Evolutionary conservation across 2,329 filamentous ascomycete species (phyloP), one percentile per base, ranked within the genome.

Genomic region (Xylariaceae sp.): DNA sequence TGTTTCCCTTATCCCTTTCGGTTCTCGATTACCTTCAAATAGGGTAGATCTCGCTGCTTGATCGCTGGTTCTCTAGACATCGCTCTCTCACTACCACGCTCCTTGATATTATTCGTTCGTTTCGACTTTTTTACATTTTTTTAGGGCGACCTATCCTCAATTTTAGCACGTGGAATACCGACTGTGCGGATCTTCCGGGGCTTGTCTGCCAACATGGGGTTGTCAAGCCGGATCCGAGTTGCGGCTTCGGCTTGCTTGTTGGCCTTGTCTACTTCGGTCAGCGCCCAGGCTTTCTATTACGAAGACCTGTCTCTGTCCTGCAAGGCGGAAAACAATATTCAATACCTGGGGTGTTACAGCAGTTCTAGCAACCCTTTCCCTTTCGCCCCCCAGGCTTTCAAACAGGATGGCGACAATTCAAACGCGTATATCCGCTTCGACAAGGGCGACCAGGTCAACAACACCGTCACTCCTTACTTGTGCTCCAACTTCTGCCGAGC

Each of bases 401-500:
- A 62, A 21, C 55, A 55, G 2, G 16, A 20, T 3, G 49, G 32
- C 10, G 57, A 63, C 26, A 62, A 59, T 2, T 61, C 62, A 2
- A 50, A 46, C 37, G 56, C 54, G 21, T 67, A 62, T 20, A 66
- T 68, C 44, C 45, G 59, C 26, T 70, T 29, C 18, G 56, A 65
- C 50, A 55, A 23, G 5, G 64, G 61, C 48, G 60, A 62, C 19
- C 20, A 20, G 16, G 60, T 62, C 48, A 69, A 71, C 62, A 60
- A 50, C 41, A 71, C 69, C 1, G 43, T 61, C 6, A 69, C 67
- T 4, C 67, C 67, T 3, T 53, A 63, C 21, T 56, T 57, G 52
- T 72, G 70, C 48, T 48, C 58, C 12, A 41, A 52, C 10, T 52
- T 51, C 12, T 71, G 70, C 54, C 64, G 68, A 20, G 63, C 59